phyloP scores from a whole-genome alignment of 306 rosid species.

The Benincasa hispida region DNA sequence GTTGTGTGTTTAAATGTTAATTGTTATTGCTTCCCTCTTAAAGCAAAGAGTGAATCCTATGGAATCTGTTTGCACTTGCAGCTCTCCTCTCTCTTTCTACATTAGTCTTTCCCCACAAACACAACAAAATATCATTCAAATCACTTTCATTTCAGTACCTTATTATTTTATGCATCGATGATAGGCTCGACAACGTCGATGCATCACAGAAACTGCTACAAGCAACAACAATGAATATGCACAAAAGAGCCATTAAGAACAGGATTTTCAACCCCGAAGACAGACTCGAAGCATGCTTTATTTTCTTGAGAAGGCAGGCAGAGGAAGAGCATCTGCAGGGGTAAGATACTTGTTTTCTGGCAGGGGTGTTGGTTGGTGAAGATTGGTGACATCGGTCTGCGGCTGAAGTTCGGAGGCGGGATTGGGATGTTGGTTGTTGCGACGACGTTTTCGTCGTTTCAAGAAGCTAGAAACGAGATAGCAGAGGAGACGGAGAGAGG shows the following conservation, averaged over 20 bases:
- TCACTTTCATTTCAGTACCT: neutral
- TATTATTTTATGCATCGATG: neutral
- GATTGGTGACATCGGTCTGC: neutral
- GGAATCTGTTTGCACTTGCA: neutral
- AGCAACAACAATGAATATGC: neutral
- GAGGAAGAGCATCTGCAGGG: neutral
- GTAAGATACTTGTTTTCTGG: neutral
- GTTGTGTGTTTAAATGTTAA: neutral
- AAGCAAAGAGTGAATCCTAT: neutral
- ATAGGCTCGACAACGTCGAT: neutral
- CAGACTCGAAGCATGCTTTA: neutral
- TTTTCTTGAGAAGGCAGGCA: neutral
- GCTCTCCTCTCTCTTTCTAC: neutral
- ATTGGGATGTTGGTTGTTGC: neutral
- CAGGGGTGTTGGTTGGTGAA: neutral
- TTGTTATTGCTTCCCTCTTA: neutral
- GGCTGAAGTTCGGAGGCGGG: slow-evolving; percentile 12
- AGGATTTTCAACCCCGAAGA: neutral
- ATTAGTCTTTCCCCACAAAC: neutral
- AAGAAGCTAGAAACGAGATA: slow-evolving; percentile 8
- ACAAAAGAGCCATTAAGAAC: neutral
- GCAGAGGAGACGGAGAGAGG: slow-evolving; percentile 20
- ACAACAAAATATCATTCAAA: neutral
- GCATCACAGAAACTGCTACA: neutral
- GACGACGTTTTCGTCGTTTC: neutral